phyloP scores from a whole-genome alignment of 1,284 basidiomycete species.

The Marasmius oreades region DNA sequence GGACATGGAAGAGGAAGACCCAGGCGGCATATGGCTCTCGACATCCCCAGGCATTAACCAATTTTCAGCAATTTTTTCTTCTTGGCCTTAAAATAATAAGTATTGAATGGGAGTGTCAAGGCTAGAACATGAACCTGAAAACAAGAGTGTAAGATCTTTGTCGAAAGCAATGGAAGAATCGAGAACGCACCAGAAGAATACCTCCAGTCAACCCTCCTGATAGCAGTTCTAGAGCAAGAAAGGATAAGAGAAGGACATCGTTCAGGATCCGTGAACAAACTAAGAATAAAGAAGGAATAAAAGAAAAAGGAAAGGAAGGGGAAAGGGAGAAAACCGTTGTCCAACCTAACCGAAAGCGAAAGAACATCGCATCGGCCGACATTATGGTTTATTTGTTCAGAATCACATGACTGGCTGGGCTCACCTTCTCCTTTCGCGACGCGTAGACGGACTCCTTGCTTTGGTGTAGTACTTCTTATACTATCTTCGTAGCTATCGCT shows the following conservation, averaged over 20 bases:
- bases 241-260: constrained; percentile 10
- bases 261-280: neutral
- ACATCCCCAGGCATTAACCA: neutral
- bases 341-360: neutral
- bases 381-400: neutral
- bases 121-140: constrained; percentile 5
- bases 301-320: neutral
- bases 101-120: no score
- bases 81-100: no score
- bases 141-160: neutral
- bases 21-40: neutral
- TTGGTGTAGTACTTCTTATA: neutral
- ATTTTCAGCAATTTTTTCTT: no score
- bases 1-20: neutral
- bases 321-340: neutral
- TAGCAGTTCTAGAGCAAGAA: constrained; percentile 3
- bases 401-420: neutral
- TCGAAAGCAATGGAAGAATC: neutral
- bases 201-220: constrained; percentile 10
- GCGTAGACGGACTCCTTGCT: neutral
- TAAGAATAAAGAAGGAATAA: neutral
- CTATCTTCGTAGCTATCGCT: neutral
- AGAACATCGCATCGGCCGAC: neutral
- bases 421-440: neutral
- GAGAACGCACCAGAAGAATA: constrained; percentile 4